These are phyloP conservation scores for Fusarium napiforme DNA, from an alignment of 2,329 filamentous ascomycete genomes.

Conservation along the genomic window DNA sequence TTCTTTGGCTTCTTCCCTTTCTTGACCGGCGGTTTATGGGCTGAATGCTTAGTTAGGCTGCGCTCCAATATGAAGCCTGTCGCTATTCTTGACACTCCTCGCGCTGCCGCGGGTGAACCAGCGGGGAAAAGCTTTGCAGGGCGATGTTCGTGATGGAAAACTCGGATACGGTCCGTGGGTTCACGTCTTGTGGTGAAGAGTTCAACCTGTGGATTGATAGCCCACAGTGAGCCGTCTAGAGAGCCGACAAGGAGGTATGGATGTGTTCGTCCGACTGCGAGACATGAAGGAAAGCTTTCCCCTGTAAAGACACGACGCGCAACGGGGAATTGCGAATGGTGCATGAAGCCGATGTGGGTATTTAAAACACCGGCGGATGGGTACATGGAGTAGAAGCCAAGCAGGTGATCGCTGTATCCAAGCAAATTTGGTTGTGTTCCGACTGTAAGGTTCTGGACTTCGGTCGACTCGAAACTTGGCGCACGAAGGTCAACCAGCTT, in stretches of 20 bases:
- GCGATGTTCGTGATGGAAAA: constrained; percentile 67
- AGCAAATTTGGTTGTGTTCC: constrained; percentile 65
- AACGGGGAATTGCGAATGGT: constrained; percentile 63
- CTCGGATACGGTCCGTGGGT: constrained; percentile 49
- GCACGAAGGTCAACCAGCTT: constrained; percentile 64
- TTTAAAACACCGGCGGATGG: constrained; percentile 65
- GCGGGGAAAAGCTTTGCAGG: constrained; percentile 47
- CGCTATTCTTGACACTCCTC: constrained; percentile 63
- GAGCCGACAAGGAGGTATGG: constrained; percentile 65
- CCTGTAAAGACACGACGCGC: constrained; percentile 63
- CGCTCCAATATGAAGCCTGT: constrained; percentile 63
- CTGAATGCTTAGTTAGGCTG: constrained; percentile 59
- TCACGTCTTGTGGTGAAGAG: constrained; percentile 50
- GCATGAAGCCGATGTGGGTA: constrained; percentile 63
- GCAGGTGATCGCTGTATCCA: constrained; percentile 65
- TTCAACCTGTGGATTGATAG: constrained; percentile 53
- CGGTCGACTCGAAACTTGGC: constrained; percentile 64
- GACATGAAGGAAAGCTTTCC: constrained; percentile 61
- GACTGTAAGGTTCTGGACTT: constrained; percentile 62
- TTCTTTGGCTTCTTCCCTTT: constrained; percentile 52
- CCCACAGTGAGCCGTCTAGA: constrained; percentile 64
- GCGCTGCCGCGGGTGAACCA: constrained; percentile 45
- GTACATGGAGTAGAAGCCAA: constrained; percentile 64
- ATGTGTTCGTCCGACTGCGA: constrained; percentile 62
- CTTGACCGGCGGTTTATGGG: constrained; percentile 53